Conservation (phyloP, 2,329 filamentous ascomycete genomes). For the Alternaria sp. region DNA sequence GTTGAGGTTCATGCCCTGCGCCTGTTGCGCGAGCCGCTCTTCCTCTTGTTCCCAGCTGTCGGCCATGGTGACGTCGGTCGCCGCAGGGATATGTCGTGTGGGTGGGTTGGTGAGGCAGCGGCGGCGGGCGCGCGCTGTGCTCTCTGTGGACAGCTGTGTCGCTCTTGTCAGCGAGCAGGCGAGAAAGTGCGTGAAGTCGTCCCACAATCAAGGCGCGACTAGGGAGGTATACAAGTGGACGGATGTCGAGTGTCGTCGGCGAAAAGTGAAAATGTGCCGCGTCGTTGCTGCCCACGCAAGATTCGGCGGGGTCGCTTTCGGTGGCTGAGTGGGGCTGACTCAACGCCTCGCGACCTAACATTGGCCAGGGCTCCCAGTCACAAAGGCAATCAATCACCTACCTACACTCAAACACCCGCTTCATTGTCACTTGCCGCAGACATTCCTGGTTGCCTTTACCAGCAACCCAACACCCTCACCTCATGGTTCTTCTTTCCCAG, state of each 20-base stretch:
- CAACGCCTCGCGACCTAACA: slow-evolving; percentile 36
- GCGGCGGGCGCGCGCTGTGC: slow-evolving; percentile 1
- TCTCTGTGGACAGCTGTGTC: neutral
- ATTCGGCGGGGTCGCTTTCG: slow-evolving; percentile 32
- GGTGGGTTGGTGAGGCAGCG: slow-evolving; percentile 14
- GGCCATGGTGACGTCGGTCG: slow-evolving; percentile 68
- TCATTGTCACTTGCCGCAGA: neutral
- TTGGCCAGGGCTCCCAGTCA: slow-evolving; percentile 32
- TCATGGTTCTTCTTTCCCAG: slow-evolving; percentile 11
- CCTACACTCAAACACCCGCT: slow-evolving; percentile 16
- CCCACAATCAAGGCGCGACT: slow-evolving; percentile 19
- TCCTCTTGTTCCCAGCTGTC: slow-evolving; percentile 96
- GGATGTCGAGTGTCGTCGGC: slow-evolving; percentile 23
- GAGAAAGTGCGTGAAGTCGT: slow-evolving; percentile 2
- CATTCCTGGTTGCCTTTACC: neutral
- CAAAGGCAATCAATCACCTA: slow-evolving; percentile 19
- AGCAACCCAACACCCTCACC: slow-evolving; percentile 1
- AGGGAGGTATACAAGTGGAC: slow-evolving; percentile 11
- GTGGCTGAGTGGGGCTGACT: slow-evolving; percentile 29
- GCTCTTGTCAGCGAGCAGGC: neutral
- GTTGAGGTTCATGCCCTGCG: slow-evolving; percentile 47
- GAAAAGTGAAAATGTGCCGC: slow-evolving; percentile 36
- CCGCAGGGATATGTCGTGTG: slow-evolving; percentile 13
- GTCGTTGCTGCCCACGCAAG: slow-evolving; percentile 32
- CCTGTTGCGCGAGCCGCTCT: slow-evolving; percentile 76